These are phyloP conservation scores for Beauveria caledonica DNA, from an alignment of 2,329 filamentous ascomycete genomes.

Conservation along the genomic window DNA sequence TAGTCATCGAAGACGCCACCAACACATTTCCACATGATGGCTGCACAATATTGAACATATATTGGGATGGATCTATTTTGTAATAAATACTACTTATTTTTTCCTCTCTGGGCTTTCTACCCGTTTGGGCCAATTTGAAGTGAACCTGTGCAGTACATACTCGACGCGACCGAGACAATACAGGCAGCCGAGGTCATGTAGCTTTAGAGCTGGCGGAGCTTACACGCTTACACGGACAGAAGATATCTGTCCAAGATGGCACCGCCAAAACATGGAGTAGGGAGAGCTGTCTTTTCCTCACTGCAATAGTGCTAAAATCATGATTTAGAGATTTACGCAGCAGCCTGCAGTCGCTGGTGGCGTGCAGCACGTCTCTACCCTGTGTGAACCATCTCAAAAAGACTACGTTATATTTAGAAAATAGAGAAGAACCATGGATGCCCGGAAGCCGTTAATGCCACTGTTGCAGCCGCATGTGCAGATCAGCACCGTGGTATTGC, in stretches of 20 bases:
- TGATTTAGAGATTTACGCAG: too few species aligned
- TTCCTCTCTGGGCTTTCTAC: too few species aligned
- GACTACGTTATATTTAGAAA: too few species aligned
- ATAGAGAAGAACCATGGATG: too few species aligned
- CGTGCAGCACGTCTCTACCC: too few species aligned
- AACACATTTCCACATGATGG: not conserved
- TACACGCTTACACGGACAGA: not conserved
- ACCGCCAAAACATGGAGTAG: too few species aligned
- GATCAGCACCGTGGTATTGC: not conserved
- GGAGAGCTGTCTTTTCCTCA: too few species aligned
- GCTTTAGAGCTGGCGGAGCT: not conserved
- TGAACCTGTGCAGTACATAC: not conserved
- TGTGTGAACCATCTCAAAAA: too few species aligned
- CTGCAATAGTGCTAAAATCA: too few species aligned
- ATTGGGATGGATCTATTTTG: not conserved
- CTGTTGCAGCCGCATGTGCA: not conserved
- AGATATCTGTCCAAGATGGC: not conserved
- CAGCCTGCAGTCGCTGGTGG: too few species aligned
- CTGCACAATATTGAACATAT: not conserved
- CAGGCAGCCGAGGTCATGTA: not conserved
- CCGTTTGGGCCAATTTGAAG: too few species aligned
- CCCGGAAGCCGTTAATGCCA: not conserved
- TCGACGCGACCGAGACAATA: not conserved
- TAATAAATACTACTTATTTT: too few species aligned
- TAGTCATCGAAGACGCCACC: constrained; percentile 8